Base-by-base conservation (phyloP, 2,329 filamentous ascomycete genomes). In the Coleophoma eucalyptorum region DNA sequence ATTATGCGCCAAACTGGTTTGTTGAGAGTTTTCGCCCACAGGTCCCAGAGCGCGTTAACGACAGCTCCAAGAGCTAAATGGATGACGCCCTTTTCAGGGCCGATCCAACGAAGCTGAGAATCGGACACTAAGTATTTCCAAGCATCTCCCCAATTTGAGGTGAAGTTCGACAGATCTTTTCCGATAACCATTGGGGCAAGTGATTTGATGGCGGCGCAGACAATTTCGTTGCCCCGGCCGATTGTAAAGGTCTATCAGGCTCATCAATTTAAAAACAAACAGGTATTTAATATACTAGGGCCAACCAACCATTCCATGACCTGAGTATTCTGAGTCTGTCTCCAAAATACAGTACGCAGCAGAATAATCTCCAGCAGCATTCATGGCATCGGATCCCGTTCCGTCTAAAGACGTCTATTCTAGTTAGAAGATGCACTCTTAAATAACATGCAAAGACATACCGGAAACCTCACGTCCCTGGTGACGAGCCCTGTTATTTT, bases 1-100 rank as follows among this genome's bases (percentile, higher is more conserved):
- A 97, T 87, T 55, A 97, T 86, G 52, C 84, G 81, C 92, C 91
- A 96, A 13, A 96, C 89, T 3, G 91, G 92, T 75, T 96, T 96
- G 57, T 81, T 78, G 34, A 94, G 80, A 2, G 80, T 80, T 74
- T 95, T 96, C 49, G 89, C 90, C 91, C 91, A 96, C n/a, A 96
- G 81, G 69, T 96, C 91, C 91, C 91, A 96, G 62, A 96, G 78
- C 15, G 90, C 91, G 68, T 96, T 96, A 61, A 95, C 89, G 15
- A 96, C 87, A 41, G 90, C 89, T 31, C 89, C 90, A 11, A 96
- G 83, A 1, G 91, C 91, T 7, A 97, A 87, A 70, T 96, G 91
- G 60, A 95, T 95, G 42, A 96, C 91, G 53, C 91, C 91, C 72
- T 96, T 96, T 65, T 96, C 91, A 0, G 91, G 91, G 0, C 91